Conservation (phyloP, 2,329 filamentous ascomycete genomes). For the Tolypocladium tundrense region DNA sequence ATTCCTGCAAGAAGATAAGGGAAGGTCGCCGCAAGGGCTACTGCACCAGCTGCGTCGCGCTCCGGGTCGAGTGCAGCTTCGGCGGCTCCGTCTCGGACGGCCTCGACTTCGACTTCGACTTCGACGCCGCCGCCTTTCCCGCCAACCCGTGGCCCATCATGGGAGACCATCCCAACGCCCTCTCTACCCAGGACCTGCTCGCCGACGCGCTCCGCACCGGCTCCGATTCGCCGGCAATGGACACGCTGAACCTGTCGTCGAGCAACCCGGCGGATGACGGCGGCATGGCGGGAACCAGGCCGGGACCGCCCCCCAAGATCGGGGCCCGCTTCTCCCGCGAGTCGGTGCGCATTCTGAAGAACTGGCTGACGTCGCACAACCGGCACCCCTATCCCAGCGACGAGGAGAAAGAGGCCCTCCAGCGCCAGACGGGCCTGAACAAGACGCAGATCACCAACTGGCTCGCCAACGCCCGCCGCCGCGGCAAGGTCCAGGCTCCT, state of each 20-base stretch:
- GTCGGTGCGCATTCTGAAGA: conserved; percentile 70
- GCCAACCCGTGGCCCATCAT: conserved; percentile 34
- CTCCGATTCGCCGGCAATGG: conserved; percentile 14
- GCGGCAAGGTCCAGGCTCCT: conserved; percentile 64
- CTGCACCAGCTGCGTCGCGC: conserved; percentile 52
- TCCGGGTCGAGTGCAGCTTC: conserved; percentile 49
- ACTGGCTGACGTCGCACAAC: conserved; percentile 72
- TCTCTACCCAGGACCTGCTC: conserved; percentile 13
- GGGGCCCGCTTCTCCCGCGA: conserved; percentile 71
- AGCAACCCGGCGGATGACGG: conserved; percentile 10
- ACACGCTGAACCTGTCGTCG: conserved; percentile 14
- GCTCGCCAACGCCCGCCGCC: conserved; percentile 79
- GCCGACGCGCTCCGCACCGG: conserved; percentile 13
- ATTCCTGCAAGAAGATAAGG: conserved; percentile 49
- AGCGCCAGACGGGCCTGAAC: conserved; percentile 68
- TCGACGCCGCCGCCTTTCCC: conserved; percentile 28
- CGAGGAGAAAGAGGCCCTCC: conserved; percentile 72
- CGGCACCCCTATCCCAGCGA: conserved; percentile 83
- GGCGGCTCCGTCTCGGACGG: conserved; percentile 24
- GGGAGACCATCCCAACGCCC: conserved; percentile 31
- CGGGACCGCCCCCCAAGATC: conserved; percentile 43
- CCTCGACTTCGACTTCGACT: conserved; percentile 11
- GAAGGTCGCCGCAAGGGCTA: conserved; percentile 51
- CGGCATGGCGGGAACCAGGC: conserved; percentile 12
- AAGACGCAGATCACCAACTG: conserved; percentile 83